Percentiles rank a stretch among this genome's conserved stretches.
phyloP scores from a whole-genome alignment of 176 grass and related monocot genomes.

The Eragrostis curvula region DNA sequence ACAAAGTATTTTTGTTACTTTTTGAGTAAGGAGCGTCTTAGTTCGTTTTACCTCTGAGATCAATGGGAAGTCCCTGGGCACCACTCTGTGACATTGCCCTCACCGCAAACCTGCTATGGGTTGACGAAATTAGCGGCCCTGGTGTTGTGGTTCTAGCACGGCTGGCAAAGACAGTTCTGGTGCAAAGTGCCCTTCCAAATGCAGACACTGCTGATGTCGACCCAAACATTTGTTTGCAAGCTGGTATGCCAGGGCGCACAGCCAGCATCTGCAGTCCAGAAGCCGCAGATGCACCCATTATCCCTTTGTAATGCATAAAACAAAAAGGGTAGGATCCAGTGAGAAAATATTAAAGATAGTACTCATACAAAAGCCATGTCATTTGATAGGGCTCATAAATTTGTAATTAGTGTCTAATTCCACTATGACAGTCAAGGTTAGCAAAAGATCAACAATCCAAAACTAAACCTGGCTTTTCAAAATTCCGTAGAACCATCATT shows the following conservation, averaged over 20 bases:
- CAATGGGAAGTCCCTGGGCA: constrained; percentile 71
- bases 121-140: constrained; percentile 22
- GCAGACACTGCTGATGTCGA: constrained; percentile 34
- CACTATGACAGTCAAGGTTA: too few relatives aligned
- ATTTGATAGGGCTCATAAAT: too few relatives aligned
- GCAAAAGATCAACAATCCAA: not conserved
- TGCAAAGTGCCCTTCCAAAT: constrained; percentile 32
- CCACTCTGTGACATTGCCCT: constrained; percentile 67
- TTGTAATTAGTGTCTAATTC: too few relatives aligned
- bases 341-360: not conserved
- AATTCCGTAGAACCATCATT: not conserved
- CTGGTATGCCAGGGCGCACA: constrained; percentile 41
- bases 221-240: constrained; percentile 37
- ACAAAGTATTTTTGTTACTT: not conserved
- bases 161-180: constrained; percentile 33
- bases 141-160: constrained; percentile 20
- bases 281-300: constrained; percentile 62
- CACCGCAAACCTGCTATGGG: constrained; percentile 38
- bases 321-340: not conserved
- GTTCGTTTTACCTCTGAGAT: constrained; percentile 68
- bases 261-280: constrained; percentile 52
- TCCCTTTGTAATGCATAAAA: constrained; percentile 9
- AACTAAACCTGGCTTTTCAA: not conserved
- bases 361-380: not conserved
- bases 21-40: not conserved